These are phyloP conservation scores for Alternaria sp. DNA, from an alignment of 2,329 filamentous ascomycete species.

Conservation along the genomic window DNA sequence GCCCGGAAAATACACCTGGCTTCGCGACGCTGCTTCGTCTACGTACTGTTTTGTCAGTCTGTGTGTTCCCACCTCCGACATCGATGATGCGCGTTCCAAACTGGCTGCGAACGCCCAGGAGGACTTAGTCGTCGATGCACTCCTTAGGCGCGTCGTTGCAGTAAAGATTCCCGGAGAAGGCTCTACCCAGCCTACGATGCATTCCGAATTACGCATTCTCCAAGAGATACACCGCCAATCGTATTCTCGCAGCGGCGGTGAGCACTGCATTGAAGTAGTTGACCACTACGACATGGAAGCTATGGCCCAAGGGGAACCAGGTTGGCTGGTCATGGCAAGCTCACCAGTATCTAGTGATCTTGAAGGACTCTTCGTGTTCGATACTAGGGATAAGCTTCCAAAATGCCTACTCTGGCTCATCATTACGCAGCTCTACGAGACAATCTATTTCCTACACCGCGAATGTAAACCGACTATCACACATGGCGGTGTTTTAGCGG, in stretches of 20 bases:
- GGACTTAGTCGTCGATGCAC: not conserved
- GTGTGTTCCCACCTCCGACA: not conserved
- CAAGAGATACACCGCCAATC: not conserved
- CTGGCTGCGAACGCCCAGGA: not conserved
- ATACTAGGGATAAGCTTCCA: not conserved
- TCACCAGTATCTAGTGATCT: not conserved
- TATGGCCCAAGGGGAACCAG: not conserved
- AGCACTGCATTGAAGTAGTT: not conserved
- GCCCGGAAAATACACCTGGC: not conserved
- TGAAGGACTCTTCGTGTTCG: not conserved
- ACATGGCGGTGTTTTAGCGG: not conserved
- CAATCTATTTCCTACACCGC: slow-evolving; percentile 5
- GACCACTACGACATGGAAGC: not conserved
- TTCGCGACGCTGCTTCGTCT: not conserved
- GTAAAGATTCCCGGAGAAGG: not conserved
- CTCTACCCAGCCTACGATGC: not conserved
- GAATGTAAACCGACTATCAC: slow-evolving; percentile 3
- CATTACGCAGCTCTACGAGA: not conserved
- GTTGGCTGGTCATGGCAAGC: not conserved
- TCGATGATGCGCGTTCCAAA: not conserved
- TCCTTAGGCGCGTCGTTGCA: not conserved
- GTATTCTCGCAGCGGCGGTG: not conserved
- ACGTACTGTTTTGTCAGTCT: not conserved
- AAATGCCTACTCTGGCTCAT: slow-evolving; percentile 8
- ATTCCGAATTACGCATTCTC: not conserved